phyloP scores from a whole-genome alignment of 768 basidiomycete species.

The Tulasnella sp. region DNA sequence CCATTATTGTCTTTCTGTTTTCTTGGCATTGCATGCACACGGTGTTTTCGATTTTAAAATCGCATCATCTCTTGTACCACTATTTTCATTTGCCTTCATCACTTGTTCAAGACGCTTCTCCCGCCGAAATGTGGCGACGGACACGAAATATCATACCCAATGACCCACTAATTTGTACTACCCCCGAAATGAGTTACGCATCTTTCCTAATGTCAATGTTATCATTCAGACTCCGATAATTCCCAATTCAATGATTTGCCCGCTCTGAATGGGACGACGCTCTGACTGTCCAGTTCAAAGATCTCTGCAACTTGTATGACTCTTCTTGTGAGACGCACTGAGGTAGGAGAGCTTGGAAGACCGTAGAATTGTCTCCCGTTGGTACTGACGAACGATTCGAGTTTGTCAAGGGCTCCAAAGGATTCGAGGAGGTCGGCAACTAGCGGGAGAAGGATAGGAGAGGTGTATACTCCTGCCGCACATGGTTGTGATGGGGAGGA shows the following conservation, averaged over 20 bases:
- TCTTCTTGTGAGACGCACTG: slow-evolving; percentile 23
- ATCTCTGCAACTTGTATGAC: slow-evolving; percentile 21
- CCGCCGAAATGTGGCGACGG: no score
- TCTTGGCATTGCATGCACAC: no score
- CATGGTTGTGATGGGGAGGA: slow-evolving; percentile 50
- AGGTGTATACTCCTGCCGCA: slow-evolving; percentile 94
- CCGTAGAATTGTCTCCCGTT: slow-evolving; percentile 74
- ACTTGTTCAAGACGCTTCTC: no score
- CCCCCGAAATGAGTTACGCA: no score
- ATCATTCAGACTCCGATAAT: no score
- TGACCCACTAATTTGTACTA: no score
- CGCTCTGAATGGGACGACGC: slow-evolving; percentile 75
- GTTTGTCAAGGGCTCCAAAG: slow-evolving; percentile 69
- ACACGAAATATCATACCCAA: no score
- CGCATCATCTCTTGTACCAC: no score
- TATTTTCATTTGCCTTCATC: no score
- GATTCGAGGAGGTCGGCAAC: slow-evolving; percentile 80
- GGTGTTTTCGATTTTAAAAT: no score
- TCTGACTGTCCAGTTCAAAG: slow-evolving; percentile 27
- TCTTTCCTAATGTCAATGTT: no score
- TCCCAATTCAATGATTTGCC: slow-evolving; percentile 74
- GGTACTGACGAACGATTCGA: slow-evolving; percentile 65
- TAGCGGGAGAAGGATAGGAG: slow-evolving; percentile 79
- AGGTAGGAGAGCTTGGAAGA: slow-evolving; percentile 3
- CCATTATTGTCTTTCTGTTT: no score